These are phyloP conservation scores for Solanum infundibuliforme DNA, from an alignment of 257 asterid species.

Conservation along the genomic window DNA sequence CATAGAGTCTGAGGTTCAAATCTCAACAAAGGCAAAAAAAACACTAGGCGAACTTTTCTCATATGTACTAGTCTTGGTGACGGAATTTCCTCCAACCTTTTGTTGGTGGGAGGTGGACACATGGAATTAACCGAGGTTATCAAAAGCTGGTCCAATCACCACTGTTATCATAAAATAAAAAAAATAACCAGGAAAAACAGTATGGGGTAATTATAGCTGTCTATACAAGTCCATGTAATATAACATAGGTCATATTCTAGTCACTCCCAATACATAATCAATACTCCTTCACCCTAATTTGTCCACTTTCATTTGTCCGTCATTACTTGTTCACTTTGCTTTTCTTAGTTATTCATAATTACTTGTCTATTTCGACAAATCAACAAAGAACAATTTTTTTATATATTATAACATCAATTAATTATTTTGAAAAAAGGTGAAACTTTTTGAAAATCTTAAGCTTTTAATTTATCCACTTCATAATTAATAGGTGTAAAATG, in stretches of 20 bases:
- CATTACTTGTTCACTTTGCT: no score
- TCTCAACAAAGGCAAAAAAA: neutral
- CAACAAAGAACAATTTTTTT: no score
- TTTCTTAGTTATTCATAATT: no score
- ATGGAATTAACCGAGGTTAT: neutral
- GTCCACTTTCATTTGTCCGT: no score
- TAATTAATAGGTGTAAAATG: neutral
- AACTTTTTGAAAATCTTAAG: no score
- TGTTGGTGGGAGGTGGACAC: neutral
- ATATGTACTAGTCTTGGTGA: neutral
- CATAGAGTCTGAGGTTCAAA: neutral
- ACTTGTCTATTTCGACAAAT: neutral
- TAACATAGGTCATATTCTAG: no score
- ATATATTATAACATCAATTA: no score
- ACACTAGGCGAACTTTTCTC: neutral
- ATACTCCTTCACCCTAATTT: no score
- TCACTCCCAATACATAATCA: neutral
- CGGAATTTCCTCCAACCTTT: neutral
- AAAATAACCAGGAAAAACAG: neutral
- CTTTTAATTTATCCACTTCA: no score
- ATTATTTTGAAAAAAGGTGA: no score
- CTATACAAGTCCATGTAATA: no score
- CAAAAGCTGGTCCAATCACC: neutral
- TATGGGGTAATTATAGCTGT: neutral
- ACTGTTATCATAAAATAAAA: neutral